Evolutionary conservation across 2,329 filamentous ascomycete genomes (phyloP).

Genomic region (Aspergillus uvarum): DNA sequence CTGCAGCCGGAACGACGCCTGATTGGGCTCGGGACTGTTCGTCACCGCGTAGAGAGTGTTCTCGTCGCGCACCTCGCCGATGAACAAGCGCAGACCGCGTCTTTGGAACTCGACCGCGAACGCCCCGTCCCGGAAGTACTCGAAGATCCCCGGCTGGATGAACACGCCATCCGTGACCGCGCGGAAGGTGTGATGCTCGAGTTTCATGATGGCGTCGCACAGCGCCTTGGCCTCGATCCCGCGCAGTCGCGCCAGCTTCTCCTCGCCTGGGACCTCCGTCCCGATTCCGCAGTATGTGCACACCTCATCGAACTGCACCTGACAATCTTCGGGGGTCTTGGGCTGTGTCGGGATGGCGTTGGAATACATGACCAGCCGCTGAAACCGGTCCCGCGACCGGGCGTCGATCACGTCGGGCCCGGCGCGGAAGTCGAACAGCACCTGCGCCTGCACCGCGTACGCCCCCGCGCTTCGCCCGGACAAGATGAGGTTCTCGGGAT

Average conservation of each 20-base stretch:
- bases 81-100: conserved; percentile 39
- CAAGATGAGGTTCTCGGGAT: conserved; percentile 48
- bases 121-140: conserved; percentile 38
- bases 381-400: conserved; percentile 35
- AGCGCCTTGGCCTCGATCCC: conserved; percentile 34
- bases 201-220: conserved; percentile 34
- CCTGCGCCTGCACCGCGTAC: conserved; percentile 37
- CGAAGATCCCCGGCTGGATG: conserved; percentile 39
- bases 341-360: conserved; percentile 50
- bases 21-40: conserved; percentile 36
- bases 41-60: conserved; percentile 47
- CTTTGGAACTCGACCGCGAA: conserved; percentile 42
- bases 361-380: conserved; percentile 46
- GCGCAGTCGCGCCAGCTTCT: conserved; percentile 38
- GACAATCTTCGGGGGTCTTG: conserved; percentile 38
- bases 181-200: conserved; percentile 50
- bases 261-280: conserved; percentile 13
- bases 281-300: conserved; percentile 38
- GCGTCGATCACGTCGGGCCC: conserved; percentile 7
- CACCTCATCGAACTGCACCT: conserved; percentile 47
- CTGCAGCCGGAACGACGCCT: conserved; percentile 38
- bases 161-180: conserved; percentile 47
- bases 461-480: conserved; percentile 48
- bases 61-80: conserved; percentile 48
- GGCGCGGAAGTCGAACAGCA: conserved; percentile 42